Evolutionary conservation across 1,284 basidiomycete species (phyloP), one percentile per base, ranked within the genome.

Genomic region (Leccinum griseonigrum): DNA sequence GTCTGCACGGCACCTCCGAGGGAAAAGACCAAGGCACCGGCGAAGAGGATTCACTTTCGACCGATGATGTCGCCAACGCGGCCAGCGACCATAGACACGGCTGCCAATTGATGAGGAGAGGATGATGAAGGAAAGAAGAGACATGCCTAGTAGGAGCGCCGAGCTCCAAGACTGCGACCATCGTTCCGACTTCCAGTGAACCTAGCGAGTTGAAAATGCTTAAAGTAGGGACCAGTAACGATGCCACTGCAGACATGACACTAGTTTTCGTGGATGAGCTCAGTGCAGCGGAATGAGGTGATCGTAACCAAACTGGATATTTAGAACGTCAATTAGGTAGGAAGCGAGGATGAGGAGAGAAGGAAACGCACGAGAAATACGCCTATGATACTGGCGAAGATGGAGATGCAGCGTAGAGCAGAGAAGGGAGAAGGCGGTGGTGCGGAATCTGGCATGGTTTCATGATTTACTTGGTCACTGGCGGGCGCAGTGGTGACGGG

Each of bases 151-250:
- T 22, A 22, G 22, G 90, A 31, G 96, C 96, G 53, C 96, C 96
- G 52, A 98, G 85, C 77, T 98, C 96, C 29, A 95, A 78, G 3
- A 95, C 88, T 22, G 95, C 93, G 32, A 97, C 95, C 91, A 97
- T 95, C 16, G 92, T 95, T 28, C 92, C 90, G 28, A 88, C 75
- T 69, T 87, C 79, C 46, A 88, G 73, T 3, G 85, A 78, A 31
- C 84, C 85, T 5, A 96, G 96, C 31, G 91, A 83, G 65, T 91
- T 80, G 79, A 97, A 94, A 76, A 84, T 85, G 83, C 68, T 85
- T 87, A 78, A 98, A 97, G 75, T 95, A 87, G 31, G 94, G 94
- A 0, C 94, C 93, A 22, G 96, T 98, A 75, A 98, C 97, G 69
- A 97, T 89, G 36, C 94, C 22, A 22, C 22, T 22, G 22, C 94